Conservation (phyloP, 768 basidiomycete species). For the Cantharellus anzutake region DNA sequence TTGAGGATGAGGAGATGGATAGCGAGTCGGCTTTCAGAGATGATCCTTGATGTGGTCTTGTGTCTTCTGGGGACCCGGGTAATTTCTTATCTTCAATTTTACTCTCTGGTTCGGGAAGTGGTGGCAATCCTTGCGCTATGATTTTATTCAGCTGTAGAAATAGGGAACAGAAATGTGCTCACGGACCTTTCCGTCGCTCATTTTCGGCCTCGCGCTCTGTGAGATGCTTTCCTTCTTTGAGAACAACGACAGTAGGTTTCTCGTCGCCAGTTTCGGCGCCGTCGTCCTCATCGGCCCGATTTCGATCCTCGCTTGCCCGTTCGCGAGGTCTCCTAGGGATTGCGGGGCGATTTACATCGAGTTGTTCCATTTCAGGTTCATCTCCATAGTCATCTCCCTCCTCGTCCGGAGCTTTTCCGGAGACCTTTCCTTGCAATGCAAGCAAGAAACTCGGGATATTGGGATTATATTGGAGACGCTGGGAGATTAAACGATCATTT, state of each 20-base stretch:
- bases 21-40: not conserved
- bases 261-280: constrained; percentile 60
- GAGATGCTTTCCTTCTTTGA: constrained; percentile 78
- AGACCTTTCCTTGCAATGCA: not conserved
- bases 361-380: not conserved
- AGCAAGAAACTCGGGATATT: not conserved
- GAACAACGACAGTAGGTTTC: constrained; percentile 72
- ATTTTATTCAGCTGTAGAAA: not conserved
- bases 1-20: constrained; percentile 9
- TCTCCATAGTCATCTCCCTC: not conserved
- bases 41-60: constrained; percentile 1
- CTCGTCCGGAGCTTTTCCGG: not conserved
- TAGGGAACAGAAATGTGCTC: not conserved
- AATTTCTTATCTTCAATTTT: not conserved
- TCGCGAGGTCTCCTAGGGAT: constrained; percentile 1
- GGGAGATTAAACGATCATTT: too few species aligned
- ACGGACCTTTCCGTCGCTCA: constrained; percentile 48
- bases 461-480: not conserved
- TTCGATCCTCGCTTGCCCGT: not conserved
- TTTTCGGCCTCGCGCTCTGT: constrained; percentile 61
- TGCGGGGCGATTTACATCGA: constrained; percentile 1
- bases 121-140: constrained; percentile 11
- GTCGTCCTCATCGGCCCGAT: constrained; percentile 36
- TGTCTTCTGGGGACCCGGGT: not conserved
- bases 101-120: constrained; percentile 4